Base-by-base conservation (phyloP, 2,329 filamentous ascomycete genomes). In the Aspergillus pseudoterreus region DNA sequence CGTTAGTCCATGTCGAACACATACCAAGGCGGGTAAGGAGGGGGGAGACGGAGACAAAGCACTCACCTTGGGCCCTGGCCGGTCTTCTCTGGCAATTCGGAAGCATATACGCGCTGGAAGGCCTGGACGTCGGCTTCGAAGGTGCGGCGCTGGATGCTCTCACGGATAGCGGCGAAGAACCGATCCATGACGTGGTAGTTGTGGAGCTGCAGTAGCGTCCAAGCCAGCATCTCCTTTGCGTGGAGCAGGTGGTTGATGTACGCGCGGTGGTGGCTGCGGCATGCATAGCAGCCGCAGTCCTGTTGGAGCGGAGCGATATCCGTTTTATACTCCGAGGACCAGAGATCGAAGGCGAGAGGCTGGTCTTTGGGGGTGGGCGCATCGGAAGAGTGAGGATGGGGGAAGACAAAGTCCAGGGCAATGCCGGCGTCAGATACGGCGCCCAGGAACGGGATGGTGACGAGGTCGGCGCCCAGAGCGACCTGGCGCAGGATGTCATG, bases 201-300 rank as follows among this genome's bases (percentile, higher is more conserved):
- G 73, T 99, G 94, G 3, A 96, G 80, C 69, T 97, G 92, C 6
- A 99, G 78, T 6, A 99, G 78, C 0, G 87, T 88, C 94, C 94
- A 99, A 21, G 87, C 92, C 4, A 96, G 83, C 94, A 99, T 97
- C 71, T 99, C 94, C 65, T 92, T 95, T 0, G 94, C 91, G 43
- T 83, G 80, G 5, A 99, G 82, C 1, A 97, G 79, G 69, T 99
- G 94, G 58, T 91, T 87, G 33, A 99, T 66, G 70, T 89, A 99
- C 0, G 94, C 92, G 45, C 86, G 79, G 71, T 96, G 90, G 69
- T 97, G 92, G 15, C 81, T 82, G 2, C 78, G 82, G 76, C 94
- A 99, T 19, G 90, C 78, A 69, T 95, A 92, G 77, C 94, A 99
- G 46, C 72, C 61, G 69, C 94, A 99, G 14, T 71, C 78, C 5